phyloP scores from a whole-genome alignment of 78 protist genomes.

The Tieghemostelium lacteum region DNA sequence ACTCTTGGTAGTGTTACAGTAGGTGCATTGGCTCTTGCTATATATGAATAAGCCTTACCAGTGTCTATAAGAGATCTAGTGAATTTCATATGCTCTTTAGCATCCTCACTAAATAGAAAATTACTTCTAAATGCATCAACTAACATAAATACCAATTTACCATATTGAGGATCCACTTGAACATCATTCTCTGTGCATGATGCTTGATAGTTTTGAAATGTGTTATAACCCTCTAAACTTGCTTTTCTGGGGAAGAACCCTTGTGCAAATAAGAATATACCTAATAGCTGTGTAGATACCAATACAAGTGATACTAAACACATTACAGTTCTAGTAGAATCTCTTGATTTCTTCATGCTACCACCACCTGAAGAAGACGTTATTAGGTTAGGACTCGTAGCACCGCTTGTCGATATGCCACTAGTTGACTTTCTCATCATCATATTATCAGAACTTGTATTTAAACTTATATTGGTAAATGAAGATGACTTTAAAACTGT shows the following conservation, averaged over 20 bases:
- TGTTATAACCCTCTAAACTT: constrained; percentile 28
- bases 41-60: constrained; percentile 60
- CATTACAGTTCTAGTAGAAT: constrained; percentile 19
- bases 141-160: constrained; percentile 85
- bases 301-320: constrained; percentile 27
- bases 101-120: constrained; percentile 65
- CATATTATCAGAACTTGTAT: too few relatives aligned
- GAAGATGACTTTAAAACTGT: too few relatives aligned
- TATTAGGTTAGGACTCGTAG: too few relatives aligned
- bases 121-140: constrained; percentile 93
- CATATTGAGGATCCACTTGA: constrained; percentile 68
- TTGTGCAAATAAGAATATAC: constrained; percentile 63
- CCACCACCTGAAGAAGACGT: too few relatives aligned
- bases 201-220: constrained; percentile 31
- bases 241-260: constrained; percentile 72
- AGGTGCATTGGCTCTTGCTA: constrained; percentile 87
- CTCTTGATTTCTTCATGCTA: too few relatives aligned
- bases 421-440: too few relatives aligned
- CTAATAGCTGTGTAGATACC: constrained; percentile 31
- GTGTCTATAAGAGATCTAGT: constrained; percentile 10
- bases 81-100: constrained; percentile 10
- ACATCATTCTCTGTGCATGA: constrained; percentile 22
- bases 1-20: constrained; percentile 95
- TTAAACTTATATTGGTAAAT: too few relatives aligned
- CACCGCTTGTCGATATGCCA: too few relatives aligned